phyloP scores from a whole-genome alignment of 1,284 basidiomycete genomes.

The Rhodotorula glutinis region DNA sequence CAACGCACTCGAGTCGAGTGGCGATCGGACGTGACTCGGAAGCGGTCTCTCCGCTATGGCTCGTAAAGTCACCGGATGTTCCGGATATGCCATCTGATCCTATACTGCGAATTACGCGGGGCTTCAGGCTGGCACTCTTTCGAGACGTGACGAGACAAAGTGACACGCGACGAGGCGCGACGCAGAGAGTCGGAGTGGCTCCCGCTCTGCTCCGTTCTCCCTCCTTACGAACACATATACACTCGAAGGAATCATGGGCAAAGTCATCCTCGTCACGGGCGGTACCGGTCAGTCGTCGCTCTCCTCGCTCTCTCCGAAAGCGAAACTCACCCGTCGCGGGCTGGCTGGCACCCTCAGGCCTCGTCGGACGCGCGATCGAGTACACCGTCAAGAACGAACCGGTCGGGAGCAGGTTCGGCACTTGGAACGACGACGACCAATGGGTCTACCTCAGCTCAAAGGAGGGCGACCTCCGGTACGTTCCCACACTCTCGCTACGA shows the following conservation, averaged over 20 bases:
- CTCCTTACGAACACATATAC: neutral
- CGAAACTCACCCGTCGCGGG: neutral
- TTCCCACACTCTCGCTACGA: neutral
- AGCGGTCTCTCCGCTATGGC: too few species aligned
- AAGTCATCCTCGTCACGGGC: slow-evolving; percentile 61
- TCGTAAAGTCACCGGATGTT: too few species aligned
- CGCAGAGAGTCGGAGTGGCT: neutral
- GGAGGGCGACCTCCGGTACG: slow-evolving; percentile 61
- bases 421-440: slow-evolving; percentile 61
- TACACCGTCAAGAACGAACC: slow-evolving; percentile 73
- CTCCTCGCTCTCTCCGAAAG: neutral
- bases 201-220: neutral
- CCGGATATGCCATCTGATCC: too few species aligned
- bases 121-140: too few species aligned
- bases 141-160: too few species aligned
- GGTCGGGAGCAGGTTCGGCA: slow-evolving; percentile 70
- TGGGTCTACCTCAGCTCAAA: slow-evolving; percentile 78
- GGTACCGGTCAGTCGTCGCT: slow-evolving; percentile 44
- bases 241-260: neutral
- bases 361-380: slow-evolving; percentile 77
- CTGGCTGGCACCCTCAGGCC: slow-evolving; percentile 57
- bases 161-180: too few species aligned
- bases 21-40: too few species aligned
- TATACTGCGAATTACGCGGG: too few species aligned
- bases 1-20: too few species aligned